These are phyloP conservation scores for Eudorina sp. DNA, from an alignment of 139 green algal genomes.

Conservation along the genomic window DNA sequence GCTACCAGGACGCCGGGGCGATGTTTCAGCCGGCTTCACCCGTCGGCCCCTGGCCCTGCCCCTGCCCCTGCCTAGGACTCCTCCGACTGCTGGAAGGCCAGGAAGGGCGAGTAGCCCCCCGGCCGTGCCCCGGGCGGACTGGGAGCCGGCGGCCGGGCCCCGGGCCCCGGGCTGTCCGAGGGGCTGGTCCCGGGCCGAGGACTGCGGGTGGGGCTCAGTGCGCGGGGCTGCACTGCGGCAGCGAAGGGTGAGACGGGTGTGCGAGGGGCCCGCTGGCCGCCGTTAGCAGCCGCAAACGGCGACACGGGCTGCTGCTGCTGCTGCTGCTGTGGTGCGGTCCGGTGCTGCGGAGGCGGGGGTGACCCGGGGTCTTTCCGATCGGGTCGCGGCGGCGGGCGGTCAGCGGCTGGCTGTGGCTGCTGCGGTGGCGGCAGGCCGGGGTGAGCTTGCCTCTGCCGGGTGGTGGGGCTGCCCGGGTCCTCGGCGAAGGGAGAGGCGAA, in stretches of 20 bases:
- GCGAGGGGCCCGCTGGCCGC: neutral
- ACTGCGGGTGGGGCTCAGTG: neutral
- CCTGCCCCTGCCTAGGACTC: too few species aligned
- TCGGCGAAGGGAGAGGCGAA: too few species aligned
- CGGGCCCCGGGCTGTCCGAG: neutral
- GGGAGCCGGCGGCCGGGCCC: neutral
- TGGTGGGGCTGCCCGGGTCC: too few species aligned
- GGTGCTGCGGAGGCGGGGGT: neutral
- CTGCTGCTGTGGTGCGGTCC: neutral
- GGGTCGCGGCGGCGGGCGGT: neutral
- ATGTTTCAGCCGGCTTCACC: too few species aligned
- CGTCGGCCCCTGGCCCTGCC: too few species aligned
- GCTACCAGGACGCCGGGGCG: too few species aligned
- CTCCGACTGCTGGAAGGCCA: neutral
- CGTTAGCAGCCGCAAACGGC: neutral
- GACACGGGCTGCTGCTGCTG: neutral
- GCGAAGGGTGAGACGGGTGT: neutral
- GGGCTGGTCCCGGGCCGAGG: neutral
- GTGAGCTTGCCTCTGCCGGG: too few species aligned
- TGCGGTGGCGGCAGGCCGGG: too few species aligned
- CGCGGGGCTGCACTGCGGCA: neutral
- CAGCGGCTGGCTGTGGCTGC: neutral
- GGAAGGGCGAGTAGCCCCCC: neutral
- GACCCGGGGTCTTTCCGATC: too few species aligned
- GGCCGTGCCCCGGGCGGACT: neutral